A percentile compares a stretch with the other conserved stretches of the same genome.
phyloP scores from a whole-genome alignment of 768 basidiomycete genomes.

The Pisolithus microcarpus region DNA sequence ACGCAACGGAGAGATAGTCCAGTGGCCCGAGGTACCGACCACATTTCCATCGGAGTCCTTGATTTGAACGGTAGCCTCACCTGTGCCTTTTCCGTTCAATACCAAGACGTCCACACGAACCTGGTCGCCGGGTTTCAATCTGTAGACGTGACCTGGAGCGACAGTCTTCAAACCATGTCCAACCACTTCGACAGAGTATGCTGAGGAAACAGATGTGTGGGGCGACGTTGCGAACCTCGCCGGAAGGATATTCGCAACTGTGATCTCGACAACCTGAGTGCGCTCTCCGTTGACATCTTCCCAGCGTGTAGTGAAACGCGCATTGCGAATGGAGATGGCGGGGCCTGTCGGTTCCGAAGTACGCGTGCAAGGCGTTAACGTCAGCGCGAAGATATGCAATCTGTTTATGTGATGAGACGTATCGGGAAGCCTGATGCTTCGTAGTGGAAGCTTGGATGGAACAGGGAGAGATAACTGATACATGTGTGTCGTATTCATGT shows the following conservation, averaged over 20 bases:
- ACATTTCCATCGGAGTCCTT: conserved; percentile 28
- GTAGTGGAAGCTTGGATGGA: conserved; percentile 33
- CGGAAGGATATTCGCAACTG: conserved; percentile 44
- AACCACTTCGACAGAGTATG: conserved; percentile 30
- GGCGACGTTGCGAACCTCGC: conserved; percentile 17
- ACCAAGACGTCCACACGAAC: conserved; percentile 42
- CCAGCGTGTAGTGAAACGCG: conserved; percentile 43
- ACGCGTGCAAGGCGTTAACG: conserved; percentile 30
- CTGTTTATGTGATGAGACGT: conserved; percentile 21
- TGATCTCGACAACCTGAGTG: conserved; percentile 45
- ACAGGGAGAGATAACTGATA: conserved; percentile 40
- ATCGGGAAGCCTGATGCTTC: conserved; percentile 39
- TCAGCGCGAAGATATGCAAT: conserved; percentile 41
- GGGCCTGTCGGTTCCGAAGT: conserved; percentile 16
- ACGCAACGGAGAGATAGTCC: conserved; percentile 32
- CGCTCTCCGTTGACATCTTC: conserved; percentile 30
- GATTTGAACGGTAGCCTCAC: conserved; percentile 27
- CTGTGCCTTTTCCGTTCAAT: conserved; percentile 24
- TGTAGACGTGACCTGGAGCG: conserved; percentile 32
- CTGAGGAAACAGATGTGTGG: conserved; percentile 26
- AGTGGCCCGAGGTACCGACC: conserved; percentile 31
- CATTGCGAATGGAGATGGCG: conserved; percentile 34
- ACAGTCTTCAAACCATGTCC: conserved; percentile 39
- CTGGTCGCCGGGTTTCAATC: conserved; percentile 47
- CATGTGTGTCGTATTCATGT: conserved; percentile 38